phyloP scores from a whole-genome alignment of 106 monocot species.

The Dendrobium catenatum region DNA sequence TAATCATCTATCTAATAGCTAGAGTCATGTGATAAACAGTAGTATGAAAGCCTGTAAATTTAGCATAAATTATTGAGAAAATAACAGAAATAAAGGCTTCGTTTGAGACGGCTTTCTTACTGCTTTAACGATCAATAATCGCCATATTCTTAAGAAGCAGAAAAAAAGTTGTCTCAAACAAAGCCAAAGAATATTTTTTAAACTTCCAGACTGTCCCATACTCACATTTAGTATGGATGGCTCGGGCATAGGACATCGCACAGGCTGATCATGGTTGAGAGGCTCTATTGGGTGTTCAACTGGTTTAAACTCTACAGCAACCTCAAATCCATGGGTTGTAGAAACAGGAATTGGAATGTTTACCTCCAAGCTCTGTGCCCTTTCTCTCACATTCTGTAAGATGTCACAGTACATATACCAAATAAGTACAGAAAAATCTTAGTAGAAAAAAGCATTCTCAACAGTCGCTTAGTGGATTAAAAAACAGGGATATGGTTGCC shows the following conservation, averaged over 20 bases:
- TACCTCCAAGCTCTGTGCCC: constrained; percentile 18
- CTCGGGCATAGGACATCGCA: constrained; percentile 54
- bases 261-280: constrained; percentile 42
- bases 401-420: not conserved
- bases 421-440: not conserved
- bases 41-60: not conserved
- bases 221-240: constrained; percentile 61
- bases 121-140: no score
- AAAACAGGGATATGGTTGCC: no score
- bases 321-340: constrained; percentile 25
- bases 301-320: constrained; percentile 43
- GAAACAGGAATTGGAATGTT: constrained; percentile 3
- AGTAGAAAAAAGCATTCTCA: no score
- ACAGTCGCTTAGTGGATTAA: no score
- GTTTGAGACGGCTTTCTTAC: no score
- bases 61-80: not conserved
- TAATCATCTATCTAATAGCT: not conserved
- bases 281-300: constrained; percentile 59
- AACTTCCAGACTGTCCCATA: not conserved
- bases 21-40: not conserved
- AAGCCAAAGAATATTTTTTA: not conserved
- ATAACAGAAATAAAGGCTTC: not conserved
- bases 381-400: constrained; percentile 23
- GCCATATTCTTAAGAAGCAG: no score
- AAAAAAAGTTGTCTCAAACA: no score